These are phyloP conservation scores for Typha latifolia DNA, from an alignment of 176 grass and related monocot species.

Conservation along the genomic window DNA sequence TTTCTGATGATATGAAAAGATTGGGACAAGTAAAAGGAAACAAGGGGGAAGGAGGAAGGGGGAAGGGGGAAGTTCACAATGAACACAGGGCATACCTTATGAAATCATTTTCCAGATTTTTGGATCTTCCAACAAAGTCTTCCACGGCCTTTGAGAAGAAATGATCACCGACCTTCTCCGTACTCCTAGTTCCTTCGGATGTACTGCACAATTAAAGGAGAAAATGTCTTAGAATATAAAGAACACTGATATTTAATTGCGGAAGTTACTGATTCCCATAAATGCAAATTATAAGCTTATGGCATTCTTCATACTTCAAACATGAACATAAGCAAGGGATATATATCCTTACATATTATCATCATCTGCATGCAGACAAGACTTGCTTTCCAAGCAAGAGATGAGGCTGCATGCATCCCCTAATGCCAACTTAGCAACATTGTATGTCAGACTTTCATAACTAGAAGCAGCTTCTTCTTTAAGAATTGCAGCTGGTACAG, in stretches of 20 bases:
- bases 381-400: conserved; percentile 38
- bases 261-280: background rate
- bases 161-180: conserved; percentile 49
- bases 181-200: conserved; percentile 39
- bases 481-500: conserved; percentile 57
- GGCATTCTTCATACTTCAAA: background rate
- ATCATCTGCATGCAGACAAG: conserved; percentile 22
- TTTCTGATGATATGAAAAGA: background rate
- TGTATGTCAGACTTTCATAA: conserved; percentile 64
- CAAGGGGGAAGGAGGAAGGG: background rate
- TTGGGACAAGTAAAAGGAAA: background rate
- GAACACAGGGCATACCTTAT: conserved; percentile 35
- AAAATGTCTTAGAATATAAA: conserved; percentile 23
- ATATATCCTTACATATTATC: conserved; percentile 53
- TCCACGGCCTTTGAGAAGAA: conserved; percentile 53
- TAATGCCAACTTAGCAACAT: conserved; percentile 57
- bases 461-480: conserved; percentile 49
- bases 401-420: conserved; percentile 65
- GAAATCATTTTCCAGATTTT: conserved; percentile 61
- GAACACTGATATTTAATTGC: conserved; percentile 2
- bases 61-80: background rate
- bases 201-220: conserved; percentile 40
- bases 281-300: background rate
- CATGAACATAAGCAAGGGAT: background rate
- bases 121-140: conserved; percentile 74